phyloP scores from a whole-genome alignment of 208 protist species.

The Acanthamoeba castellanii region DNA sequence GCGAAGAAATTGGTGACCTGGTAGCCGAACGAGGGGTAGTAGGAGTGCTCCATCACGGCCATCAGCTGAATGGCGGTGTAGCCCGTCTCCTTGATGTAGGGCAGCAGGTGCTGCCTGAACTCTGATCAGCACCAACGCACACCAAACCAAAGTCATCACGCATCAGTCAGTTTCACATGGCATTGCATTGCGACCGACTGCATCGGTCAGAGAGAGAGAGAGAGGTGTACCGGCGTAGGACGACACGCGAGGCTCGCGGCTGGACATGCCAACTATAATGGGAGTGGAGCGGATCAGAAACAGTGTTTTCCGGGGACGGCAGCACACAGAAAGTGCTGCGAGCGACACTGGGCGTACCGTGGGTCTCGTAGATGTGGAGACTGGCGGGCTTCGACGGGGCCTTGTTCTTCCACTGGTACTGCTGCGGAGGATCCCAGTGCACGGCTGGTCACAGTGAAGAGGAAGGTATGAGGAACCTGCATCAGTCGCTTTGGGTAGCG shows the following conservation, averaged over 20 bases:
- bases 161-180: not conserved
- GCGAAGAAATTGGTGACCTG: constrained; percentile 95
- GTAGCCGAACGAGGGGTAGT: constrained; percentile 95
- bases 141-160: not conserved
- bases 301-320: not conserved
- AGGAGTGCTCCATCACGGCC: constrained; percentile 94
- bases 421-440: constrained; percentile 85
- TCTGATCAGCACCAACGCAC: constrained; percentile 42
- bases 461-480: constrained; percentile 62
- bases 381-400: constrained; percentile 75
- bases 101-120: constrained; percentile 90
- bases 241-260: constrained; percentile 81
- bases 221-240: constrained; percentile 82
- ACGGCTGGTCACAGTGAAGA: constrained; percentile 56
- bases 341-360: constrained; percentile 71
- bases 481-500: not conserved
- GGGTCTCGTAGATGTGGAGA: constrained; percentile 90
- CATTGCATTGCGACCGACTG: not conserved
- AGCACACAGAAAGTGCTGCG: too few relatives aligned
- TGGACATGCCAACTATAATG: constrained; percentile 89
- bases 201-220: not conserved
- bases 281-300: not conserved
- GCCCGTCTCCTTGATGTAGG: constrained; percentile 88
- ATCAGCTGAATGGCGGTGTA: constrained; percentile 95
- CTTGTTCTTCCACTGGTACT: constrained; percentile 85